phyloP scores from a whole-genome alignment of 495 filamentous ascomycete genomes.

The Penicillium verhagenii region DNA sequence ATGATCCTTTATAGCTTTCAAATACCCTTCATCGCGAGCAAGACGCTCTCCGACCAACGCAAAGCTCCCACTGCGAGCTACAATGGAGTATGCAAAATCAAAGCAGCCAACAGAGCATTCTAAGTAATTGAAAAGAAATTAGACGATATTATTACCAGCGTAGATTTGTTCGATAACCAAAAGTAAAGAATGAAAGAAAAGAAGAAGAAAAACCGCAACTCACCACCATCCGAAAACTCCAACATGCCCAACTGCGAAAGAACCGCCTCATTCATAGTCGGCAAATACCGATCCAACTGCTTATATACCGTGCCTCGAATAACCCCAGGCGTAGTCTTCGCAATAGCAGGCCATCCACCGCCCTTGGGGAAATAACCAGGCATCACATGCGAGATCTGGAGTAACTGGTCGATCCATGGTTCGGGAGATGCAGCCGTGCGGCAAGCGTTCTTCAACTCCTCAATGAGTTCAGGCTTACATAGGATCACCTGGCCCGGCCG shows the following conservation, averaged over 20 bases:
- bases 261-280: conserved; percentile 22
- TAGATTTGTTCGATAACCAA: no score
- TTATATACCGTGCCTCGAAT: conserved; percentile 23
- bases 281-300: conserved; percentile 22
- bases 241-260: conserved; percentile 12
- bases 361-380: conserved; percentile 25
- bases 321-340: conserved; percentile 25
- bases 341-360: conserved; percentile 24
- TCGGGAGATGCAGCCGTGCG: conserved; percentile 20
- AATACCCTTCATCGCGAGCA: conserved; percentile 22
- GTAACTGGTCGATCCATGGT: conserved; percentile 31
- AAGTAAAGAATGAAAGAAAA: neutral
- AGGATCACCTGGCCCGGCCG: conserved; percentile 25
- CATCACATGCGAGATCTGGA: conserved; percentile 30
- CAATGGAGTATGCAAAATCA: conserved; percentile 27
- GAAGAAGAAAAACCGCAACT: neutral
- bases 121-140: neutral
- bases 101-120: conserved; percentile 21
- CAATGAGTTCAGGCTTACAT: conserved; percentile 21
- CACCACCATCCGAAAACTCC: conserved; percentile 12
- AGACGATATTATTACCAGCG: neutral
- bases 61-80: conserved; percentile 25
- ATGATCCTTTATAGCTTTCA: conserved; percentile 26
- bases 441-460: conserved; percentile 19
- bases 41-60: conserved; percentile 22